Conservation (phyloP, 805 yeast genomes). For the Metschnikowia bowlesiae region DNA sequence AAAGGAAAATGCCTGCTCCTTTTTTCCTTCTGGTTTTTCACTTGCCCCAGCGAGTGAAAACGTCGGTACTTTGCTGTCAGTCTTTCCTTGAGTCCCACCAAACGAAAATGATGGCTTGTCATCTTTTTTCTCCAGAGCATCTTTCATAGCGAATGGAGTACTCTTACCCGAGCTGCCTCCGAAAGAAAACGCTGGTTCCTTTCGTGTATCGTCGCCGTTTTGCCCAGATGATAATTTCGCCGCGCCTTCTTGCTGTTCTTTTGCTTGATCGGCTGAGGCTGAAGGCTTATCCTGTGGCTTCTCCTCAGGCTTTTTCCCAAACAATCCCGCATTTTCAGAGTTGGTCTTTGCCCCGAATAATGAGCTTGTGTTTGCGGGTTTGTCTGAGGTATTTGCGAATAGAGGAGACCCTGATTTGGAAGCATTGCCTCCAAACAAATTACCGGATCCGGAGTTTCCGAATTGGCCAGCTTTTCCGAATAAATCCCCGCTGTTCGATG, state of each 20-base stretch:
- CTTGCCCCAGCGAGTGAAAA: slow-evolving; percentile 11
- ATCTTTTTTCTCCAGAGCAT: neutral
- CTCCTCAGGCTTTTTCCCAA: slow-evolving; percentile 4
- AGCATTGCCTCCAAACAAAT: slow-evolving; percentile 2
- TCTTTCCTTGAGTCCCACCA: slow-evolving; percentile 11
- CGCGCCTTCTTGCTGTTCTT: slow-evolving; percentile 6
- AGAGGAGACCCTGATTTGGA: slow-evolving; percentile 1
- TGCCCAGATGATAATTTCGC: slow-evolving; percentile 14
- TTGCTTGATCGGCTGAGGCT: slow-evolving; percentile 3
- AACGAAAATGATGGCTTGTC: slow-evolving; percentile 17
- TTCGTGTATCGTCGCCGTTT: slow-evolving; percentile 10
- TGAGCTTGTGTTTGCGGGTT: neutral
- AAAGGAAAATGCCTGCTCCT: slow-evolving; percentile 7
- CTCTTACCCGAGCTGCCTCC: slow-evolving; percentile 2
- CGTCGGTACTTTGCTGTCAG: neutral
- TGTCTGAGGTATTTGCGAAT: neutral
- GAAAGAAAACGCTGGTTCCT: slow-evolving; percentile 9
- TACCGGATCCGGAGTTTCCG: slow-evolving; percentile 1
- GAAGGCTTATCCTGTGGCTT: slow-evolving; percentile 1
- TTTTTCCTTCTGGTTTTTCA: slow-evolving; percentile 14
- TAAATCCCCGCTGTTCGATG: neutral
- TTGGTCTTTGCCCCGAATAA: slow-evolving; percentile 8
- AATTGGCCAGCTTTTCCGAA: neutral
- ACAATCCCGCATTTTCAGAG: neutral
- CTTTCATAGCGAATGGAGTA: slow-evolving; percentile 10